Evolutionary conservation across 768 basidiomycete genomes (phyloP).

Genomic region (Gyrodon lividus): DNA sequence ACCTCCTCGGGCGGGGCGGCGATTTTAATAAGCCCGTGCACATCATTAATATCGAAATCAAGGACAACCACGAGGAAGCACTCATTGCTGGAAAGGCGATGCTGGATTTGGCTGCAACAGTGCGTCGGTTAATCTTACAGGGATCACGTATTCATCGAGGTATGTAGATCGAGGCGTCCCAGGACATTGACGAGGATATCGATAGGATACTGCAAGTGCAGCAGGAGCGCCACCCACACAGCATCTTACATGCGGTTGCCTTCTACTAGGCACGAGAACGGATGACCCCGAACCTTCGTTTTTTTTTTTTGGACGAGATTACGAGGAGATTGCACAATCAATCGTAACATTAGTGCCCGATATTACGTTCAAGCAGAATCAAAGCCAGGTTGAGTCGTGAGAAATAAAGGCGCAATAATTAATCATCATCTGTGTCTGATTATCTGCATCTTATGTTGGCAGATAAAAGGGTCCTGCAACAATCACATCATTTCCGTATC

Average conservation of each 20-base stretch:
- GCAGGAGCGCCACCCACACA: constrained; percentile 89
- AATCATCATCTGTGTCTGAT: constrained; percentile 20
- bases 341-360: too few species aligned
- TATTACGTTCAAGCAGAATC: too few species aligned
- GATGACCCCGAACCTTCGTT: too few species aligned
- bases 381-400: constrained; percentile 40
- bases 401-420: constrained; percentile 61
- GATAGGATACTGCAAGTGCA: constrained; percentile 82
- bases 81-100: constrained; percentile 94
- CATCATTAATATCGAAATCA: constrained; percentile 96
- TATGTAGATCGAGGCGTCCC: constrained; percentile 74
- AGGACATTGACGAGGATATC: constrained; percentile 91
- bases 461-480: too few species aligned
- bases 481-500: not conserved
- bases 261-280: constrained; percentile 61
- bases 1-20: constrained; percentile 83
- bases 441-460: not conserved
- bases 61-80: constrained; percentile 99
- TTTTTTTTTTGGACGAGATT: constrained; percentile 1
- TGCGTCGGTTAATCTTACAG: constrained; percentile 40
- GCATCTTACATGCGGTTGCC: constrained; percentile 84
- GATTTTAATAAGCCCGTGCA: constrained; percentile 94
- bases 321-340: constrained; percentile 24
- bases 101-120: constrained; percentile 85
- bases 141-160: constrained; percentile 12